phyloP scores from a whole-genome alignment of 108 stramenopile genomes.

The Cyclotella choctawhatcheeana region DNA sequence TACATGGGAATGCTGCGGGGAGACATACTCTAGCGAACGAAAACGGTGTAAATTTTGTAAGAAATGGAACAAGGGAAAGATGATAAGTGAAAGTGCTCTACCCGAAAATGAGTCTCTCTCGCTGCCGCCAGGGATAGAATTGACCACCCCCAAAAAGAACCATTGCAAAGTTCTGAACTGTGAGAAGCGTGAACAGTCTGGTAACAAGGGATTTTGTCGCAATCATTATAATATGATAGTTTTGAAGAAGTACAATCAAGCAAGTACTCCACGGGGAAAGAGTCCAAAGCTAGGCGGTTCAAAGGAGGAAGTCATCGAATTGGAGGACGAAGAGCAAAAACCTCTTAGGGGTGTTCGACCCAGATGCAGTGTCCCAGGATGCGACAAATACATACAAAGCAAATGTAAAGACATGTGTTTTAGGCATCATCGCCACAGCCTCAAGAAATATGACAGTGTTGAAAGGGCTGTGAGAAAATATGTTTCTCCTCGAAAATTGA shows the following conservation, averaged over 20 bases:
- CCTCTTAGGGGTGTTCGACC: not conserved
- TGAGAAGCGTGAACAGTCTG: not conserved
- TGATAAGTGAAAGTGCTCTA: no score
- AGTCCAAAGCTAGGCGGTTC: not conserved
- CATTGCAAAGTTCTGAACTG: not conserved
- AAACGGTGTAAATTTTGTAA: not conserved
- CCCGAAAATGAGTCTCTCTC: not conserved
- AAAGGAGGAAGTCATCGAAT: not conserved
- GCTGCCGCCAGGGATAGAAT: not conserved
- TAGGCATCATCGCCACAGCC: not conserved
- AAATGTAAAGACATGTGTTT: not conserved
- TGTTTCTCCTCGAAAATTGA: not conserved
- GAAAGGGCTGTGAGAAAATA: not conserved
- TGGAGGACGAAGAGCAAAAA: not conserved
- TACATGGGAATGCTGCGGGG: not conserved
- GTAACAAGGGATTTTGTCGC: conserved; percentile 1
- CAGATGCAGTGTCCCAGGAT: not conserved
- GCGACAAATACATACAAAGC: not conserved
- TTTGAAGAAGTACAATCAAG: not conserved
- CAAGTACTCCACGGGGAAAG: no score
- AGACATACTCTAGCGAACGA: not conserved
- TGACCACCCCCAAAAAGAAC: not conserved
- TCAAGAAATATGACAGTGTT: not conserved
- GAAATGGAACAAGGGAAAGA: not conserved
- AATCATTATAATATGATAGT: not conserved